Conservation (phyloP, 768 basidiomycete species). For the Megacollybia marginata region DNA sequence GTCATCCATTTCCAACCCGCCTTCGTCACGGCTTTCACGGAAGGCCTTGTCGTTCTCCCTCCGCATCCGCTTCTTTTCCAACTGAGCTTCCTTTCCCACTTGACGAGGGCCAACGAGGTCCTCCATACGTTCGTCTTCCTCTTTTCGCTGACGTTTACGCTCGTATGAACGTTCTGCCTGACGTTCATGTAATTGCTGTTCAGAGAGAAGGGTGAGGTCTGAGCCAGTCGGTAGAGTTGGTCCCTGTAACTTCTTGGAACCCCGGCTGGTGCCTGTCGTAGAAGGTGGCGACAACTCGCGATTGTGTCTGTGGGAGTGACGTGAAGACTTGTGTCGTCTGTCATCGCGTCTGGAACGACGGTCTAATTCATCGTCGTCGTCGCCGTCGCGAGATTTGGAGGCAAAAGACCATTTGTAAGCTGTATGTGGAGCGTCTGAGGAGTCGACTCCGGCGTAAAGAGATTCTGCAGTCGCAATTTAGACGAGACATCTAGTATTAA, state of each 20-base stretch:
- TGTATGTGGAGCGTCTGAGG: slow-evolving; percentile 53
- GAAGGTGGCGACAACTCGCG: slow-evolving; percentile 6
- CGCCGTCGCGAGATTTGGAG: slow-evolving; percentile 52
- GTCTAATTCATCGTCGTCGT: slow-evolving; percentile 34
- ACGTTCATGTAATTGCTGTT: slow-evolving; percentile 45
- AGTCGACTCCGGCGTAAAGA: slow-evolving; percentile 56
- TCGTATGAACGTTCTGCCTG: slow-evolving; percentile 46
- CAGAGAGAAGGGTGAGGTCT: slow-evolving; percentile 65
- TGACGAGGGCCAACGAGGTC: slow-evolving; percentile 76
- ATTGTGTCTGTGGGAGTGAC: slow-evolving; percentile 10
- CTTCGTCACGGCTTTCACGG: slow-evolving; percentile 72
- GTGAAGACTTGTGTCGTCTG: slow-evolving; percentile 36
- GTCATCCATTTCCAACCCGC: slow-evolving; percentile 69
- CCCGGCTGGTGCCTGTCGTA: neutral
- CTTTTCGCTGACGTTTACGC: slow-evolving; percentile 60
- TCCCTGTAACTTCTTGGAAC: slow-evolving; percentile 45
- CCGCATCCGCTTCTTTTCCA: slow-evolving; percentile 78
- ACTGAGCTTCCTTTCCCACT: slow-evolving; percentile 74
- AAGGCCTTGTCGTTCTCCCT: slow-evolving; percentile 67
- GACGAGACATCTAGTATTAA: neutral
- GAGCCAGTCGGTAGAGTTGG: slow-evolving; percentile 64
- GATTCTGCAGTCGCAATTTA: slow-evolving; percentile 26
- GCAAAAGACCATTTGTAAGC: slow-evolving; percentile 87
- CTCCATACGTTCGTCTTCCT: slow-evolving; percentile 64
- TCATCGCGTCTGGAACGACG: slow-evolving; percentile 41